A percentile compares a stretch with the other conserved stretches of the same genome.
Conservation (phyloP, 352 stramenopile genomes). For the Aphanomyces cochlioides region DNA sequence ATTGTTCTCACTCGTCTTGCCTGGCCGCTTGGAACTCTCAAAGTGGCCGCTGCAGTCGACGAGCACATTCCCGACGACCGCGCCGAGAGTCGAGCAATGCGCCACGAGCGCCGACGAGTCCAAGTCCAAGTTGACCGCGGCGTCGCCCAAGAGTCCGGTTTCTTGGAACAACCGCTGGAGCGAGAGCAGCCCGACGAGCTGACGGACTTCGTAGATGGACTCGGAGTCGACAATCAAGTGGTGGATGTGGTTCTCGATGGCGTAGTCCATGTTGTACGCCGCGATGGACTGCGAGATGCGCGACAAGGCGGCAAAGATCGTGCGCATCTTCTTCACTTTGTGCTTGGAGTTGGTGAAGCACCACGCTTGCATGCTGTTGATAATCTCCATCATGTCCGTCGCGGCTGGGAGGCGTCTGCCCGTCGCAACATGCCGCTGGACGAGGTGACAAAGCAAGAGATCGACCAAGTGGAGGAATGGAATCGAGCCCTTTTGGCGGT, state of each 20-base stretch:
- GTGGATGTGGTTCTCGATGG: constrained; percentile 60
- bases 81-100: constrained; percentile 41
- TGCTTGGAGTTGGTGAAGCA: constrained; percentile 54
- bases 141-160: neutral
- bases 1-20: constrained; percentile 44
- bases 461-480: constrained; percentile 13
- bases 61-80: constrained; percentile 58
- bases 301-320: constrained; percentile 46
- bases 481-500: constrained; percentile 55
- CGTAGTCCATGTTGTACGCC: constrained; percentile 67
- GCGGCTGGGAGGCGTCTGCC: constrained; percentile 38
- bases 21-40: constrained; percentile 27
- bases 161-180: constrained; percentile 30
- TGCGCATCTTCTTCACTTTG: constrained; percentile 40
- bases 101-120: constrained; percentile 41
- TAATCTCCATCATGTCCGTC: constrained; percentile 70
- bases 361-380: constrained; percentile 79
- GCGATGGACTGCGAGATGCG: constrained; percentile 55
- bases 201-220: constrained; percentile 66
- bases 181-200: constrained; percentile 58
- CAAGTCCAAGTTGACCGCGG: constrained; percentile 20
- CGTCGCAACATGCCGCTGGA: constrained; percentile 7
- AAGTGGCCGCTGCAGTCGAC: constrained; percentile 67
- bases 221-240: constrained; percentile 54
- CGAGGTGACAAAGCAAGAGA: constrained; percentile 31